These are phyloP conservation scores for Cerrena zonata DNA, from an alignment of 1,284 basidiomycete genomes.

Conservation along the genomic window DNA sequence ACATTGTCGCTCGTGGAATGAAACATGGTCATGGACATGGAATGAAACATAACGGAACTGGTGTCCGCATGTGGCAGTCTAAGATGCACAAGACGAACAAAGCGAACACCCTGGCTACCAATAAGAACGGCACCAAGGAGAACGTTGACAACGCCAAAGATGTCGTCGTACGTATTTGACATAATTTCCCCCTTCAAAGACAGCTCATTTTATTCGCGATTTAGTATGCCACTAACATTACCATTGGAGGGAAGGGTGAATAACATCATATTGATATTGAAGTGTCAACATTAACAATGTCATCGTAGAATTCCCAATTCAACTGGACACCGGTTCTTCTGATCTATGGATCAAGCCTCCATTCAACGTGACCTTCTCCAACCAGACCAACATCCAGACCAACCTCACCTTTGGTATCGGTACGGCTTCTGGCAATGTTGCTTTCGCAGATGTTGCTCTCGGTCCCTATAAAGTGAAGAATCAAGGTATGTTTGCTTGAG, in stretches of 20 bases:
- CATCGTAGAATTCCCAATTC: constrained; percentile 16
- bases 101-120: too few relatives aligned
- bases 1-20: not conserved
- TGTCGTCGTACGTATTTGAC: constrained; percentile 17
- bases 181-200: constrained; percentile 1
- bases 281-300: not conserved
- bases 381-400: constrained; percentile 16
- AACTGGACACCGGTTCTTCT: constrained; percentile 23
- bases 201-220: too few relatives aligned
- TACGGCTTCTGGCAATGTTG: constrained; percentile 17
- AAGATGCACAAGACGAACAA: constrained; percentile 8
- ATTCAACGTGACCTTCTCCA: constrained; percentile 12
- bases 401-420: constrained; percentile 22
- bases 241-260: constrained; percentile 17
- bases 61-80: constrained; percentile 7
- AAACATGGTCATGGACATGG: too few relatives aligned
- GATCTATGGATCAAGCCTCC: constrained; percentile 20
- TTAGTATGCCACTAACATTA: constrained; percentile 25
- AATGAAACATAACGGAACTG: constrained; percentile 1
- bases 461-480: constrained; percentile 23
- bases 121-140: constrained; percentile 8
- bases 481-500: constrained; percentile 28
- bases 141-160: constrained; percentile 21
- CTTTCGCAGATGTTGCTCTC: constrained; percentile 23
- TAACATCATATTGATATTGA: not conserved